A percentile compares a stretch with the other conserved stretches of the same genome.
Evolutionary conservation across 331 rosid genomes (phyloP).

Genomic region (Stylosanthes scabra): DNA sequence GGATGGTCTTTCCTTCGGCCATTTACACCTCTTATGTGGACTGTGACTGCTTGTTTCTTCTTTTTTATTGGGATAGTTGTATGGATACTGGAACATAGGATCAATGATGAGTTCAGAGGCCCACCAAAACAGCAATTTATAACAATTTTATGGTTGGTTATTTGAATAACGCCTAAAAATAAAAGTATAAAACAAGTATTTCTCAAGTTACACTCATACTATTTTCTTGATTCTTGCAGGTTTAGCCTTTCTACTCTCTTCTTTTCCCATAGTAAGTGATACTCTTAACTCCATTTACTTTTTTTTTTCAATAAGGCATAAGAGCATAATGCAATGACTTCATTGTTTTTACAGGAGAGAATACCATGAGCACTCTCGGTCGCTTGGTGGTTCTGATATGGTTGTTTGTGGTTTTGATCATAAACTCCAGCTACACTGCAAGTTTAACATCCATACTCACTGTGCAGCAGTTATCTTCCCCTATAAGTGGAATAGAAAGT

Average conservation of each 20-base stretch:
- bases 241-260: conserved; percentile 78
- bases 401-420: conserved; percentile 96
- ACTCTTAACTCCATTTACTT: conserved; percentile 8
- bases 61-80: conserved; percentile 80
- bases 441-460: conserved; percentile 98
- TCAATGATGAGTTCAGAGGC: conserved; percentile 93
- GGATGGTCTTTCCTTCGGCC: conserved; percentile 96
- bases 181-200: conserved; percentile 22
- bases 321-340: conserved; percentile 26
- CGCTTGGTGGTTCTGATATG: conserved; percentile 85
- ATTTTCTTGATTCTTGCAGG: conserved; percentile 53
- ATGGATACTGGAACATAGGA: conserved; percentile 92
- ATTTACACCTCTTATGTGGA: conserved; percentile 80
- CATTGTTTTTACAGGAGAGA: conserved; percentile 73
- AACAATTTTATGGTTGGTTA: conserved; percentile 91
- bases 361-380: conserved; percentile 89
- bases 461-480: conserved; percentile 83
- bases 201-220: conserved; percentile 2
- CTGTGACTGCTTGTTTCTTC: conserved; percentile 72
- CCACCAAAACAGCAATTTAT: conserved; percentile 78
- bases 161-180: conserved; percentile 27
- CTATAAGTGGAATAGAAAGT: conserved; percentile 79
- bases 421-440: conserved; percentile 97
- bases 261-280: conserved; percentile 91
- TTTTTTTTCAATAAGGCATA: conserved; percentile 34